phyloP scores from a whole-genome alignment of 352 stramenopile species.

The Pythium rishiriense region DNA sequence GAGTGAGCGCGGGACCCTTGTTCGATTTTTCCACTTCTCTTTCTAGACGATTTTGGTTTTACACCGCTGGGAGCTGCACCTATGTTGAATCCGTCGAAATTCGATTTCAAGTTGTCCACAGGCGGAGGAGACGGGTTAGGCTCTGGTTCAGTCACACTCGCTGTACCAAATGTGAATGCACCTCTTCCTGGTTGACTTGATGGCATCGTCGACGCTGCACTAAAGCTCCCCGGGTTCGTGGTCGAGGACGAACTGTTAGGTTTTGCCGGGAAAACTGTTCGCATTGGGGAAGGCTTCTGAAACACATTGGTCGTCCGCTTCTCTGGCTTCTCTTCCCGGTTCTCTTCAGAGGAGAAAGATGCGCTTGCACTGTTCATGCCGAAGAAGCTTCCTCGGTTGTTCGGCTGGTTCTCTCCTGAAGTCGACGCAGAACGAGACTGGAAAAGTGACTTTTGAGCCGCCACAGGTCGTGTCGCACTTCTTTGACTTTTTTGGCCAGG shows the following conservation, averaged over 20 bases:
- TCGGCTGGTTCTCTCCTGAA: not conserved
- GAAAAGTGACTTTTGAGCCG: slow-evolving; percentile 18
- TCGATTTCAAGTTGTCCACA: slow-evolving; percentile 30
- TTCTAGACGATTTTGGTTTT: not conserved
- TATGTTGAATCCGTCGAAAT: slow-evolving; percentile 34
- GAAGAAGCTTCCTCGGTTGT: not conserved
- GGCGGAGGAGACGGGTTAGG: slow-evolving; percentile 11
- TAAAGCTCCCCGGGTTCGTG: not conserved
- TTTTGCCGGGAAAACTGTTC: not conserved
- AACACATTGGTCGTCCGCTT: slow-evolving; percentile 28
- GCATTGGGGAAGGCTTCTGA: slow-evolving; percentile 8
- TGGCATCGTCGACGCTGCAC: not conserved
- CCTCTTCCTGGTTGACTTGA: slow-evolving; percentile 1
- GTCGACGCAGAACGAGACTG: not conserved
- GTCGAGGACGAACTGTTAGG: not conserved
- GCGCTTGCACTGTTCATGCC: not conserved
- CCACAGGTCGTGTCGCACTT: not conserved
- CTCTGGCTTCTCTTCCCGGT: not conserved
- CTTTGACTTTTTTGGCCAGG: not conserved
- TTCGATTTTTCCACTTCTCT: not conserved
- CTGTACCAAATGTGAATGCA: slow-evolving; percentile 14
- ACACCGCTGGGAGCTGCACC: slow-evolving; percentile 5
- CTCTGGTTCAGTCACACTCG: not conserved
- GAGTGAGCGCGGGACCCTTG: not conserved
- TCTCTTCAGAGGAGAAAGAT: slow-evolving; percentile 3